phyloP scores from a whole-genome alignment of 73 alveolate species.

The Diophrys sp. region DNA sequence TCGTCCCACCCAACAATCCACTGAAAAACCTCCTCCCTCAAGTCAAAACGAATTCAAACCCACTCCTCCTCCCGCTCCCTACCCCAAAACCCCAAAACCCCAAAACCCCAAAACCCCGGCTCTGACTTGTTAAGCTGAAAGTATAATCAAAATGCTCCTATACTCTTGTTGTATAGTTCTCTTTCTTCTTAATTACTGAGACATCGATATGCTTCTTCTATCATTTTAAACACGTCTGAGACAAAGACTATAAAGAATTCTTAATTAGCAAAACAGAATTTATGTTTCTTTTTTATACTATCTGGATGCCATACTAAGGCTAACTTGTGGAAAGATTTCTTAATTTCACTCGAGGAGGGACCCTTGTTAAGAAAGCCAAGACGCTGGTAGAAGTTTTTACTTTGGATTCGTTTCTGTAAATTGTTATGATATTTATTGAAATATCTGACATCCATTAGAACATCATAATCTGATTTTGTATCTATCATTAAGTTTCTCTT shows the following conservation, averaged over 20 bases:
- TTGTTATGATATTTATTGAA: slow-evolving; percentile 36
- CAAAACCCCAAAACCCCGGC: background rate
- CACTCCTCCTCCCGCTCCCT: too few species aligned
- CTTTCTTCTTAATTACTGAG: background rate
- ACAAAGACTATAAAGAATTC: slow-evolving; percentile 11
- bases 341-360: slow-evolving; percentile 60
- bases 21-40: too few species aligned
- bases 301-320: slow-evolving; percentile 96
- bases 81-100: slow-evolving; percentile 5
- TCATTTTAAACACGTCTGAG: slow-evolving; percentile 20
- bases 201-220: slow-evolving; percentile 30
- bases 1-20: too few species aligned
- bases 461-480: slow-evolving; percentile 32
- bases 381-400: slow-evolving; percentile 12
- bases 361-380: slow-evolving; percentile 2
- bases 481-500: slow-evolving; percentile 35
- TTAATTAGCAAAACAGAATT: slow-evolving; percentile 33
- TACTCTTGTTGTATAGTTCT: background rate
- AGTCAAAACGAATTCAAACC: too few species aligned
- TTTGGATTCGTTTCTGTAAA: slow-evolving; percentile 8
- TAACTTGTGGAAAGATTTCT: slow-evolving; percentile 79
- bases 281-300: slow-evolving; percentile 8
- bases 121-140: background rate
- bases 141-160: background rate
- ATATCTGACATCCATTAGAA: slow-evolving; percentile 40